Percentiles rank a stretch among this genome's conserved stretches.
These are phyloP conservation scores for Panicum miliaceum DNA, from an alignment of 176 grass and related monocot species.

Conservation along the genomic window DNA sequence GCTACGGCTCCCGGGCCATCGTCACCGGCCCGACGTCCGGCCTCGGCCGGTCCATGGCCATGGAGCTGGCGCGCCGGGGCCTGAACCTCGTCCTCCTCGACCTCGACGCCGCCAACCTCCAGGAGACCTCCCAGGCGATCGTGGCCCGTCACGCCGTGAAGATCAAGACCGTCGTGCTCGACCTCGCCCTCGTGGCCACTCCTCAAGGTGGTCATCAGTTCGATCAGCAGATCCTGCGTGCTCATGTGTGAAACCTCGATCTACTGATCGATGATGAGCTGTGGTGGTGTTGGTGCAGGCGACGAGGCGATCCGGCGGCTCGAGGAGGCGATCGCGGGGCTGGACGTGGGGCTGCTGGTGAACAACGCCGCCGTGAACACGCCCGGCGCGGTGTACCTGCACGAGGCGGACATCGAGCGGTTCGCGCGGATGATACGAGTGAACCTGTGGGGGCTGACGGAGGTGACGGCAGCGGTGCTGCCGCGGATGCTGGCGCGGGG, in stretches of 20 bases:
- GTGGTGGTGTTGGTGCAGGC: too few species aligned
- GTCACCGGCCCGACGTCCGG: conserved; percentile 62
- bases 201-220: neutral
- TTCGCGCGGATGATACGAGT: conserved; percentile 44
- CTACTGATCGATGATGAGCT: neutral
- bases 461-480: conserved; percentile 55
- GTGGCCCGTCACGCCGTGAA: neutral
- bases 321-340: conserved; percentile 11
- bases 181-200: conserved; percentile 35
- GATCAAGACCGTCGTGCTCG: conserved; percentile 46
- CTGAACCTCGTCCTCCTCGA: conserved; percentile 63
- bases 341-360: conserved; percentile 64
- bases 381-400: conserved; percentile 51
- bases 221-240: too few species aligned
- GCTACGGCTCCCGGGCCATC: conserved; percentile 59
- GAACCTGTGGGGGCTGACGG: conserved; percentile 49
- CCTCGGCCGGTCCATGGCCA: conserved; percentile 53
- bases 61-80: conserved; percentile 52
- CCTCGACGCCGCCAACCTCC: conserved; percentile 57
- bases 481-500: conserved; percentile 46
- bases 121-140: conserved; percentile 36
- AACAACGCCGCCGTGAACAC: conserved; percentile 61
- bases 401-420: conserved; percentile 54
- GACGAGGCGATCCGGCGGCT: conserved; percentile 27
- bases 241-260: too few species aligned